These are phyloP conservation scores for Puccinia coronata DNA, from an alignment of 1,284 basidiomycete species.

Conservation along the genomic window DNA sequence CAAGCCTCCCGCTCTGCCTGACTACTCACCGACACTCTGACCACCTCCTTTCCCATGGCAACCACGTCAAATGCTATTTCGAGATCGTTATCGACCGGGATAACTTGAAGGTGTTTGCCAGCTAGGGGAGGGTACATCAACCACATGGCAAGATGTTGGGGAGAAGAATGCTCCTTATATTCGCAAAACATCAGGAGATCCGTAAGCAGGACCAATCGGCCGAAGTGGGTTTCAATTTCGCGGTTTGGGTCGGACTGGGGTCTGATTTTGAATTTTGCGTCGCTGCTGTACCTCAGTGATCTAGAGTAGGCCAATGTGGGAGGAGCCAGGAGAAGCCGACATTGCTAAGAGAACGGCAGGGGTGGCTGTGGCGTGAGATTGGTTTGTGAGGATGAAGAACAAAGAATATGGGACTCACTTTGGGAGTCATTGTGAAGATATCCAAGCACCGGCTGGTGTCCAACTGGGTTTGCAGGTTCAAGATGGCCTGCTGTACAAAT, in stretches of 20 bases:
- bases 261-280: slow-evolving; percentile 16
- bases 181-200: slow-evolving; percentile 61
- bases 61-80: slow-evolving; percentile 70
- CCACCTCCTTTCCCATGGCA: slow-evolving; percentile 84
- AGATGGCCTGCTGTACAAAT: slow-evolving; percentile 37
- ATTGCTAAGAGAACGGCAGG: not conserved
- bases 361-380: no score
- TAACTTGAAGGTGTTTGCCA: slow-evolving; percentile 74
- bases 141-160: slow-evolving; percentile 73
- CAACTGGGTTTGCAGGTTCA: slow-evolving; percentile 77
- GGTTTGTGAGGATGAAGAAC: not conserved
- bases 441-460: slow-evolving; percentile 79
- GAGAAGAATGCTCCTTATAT: slow-evolving; percentile 12
- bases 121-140: slow-evolving; percentile 92
- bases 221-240: slow-evolving; percentile 55
- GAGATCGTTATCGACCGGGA: slow-evolving; percentile 50
- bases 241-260: slow-evolving; percentile 26
- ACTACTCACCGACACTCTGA: slow-evolving; percentile 66
- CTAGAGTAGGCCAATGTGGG: slow-evolving; percentile 27
- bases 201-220: slow-evolving; percentile 61
- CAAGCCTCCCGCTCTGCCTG: slow-evolving; percentile 32
- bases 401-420: slow-evolving; percentile 64
- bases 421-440: slow-evolving; percentile 92
- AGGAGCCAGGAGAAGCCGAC: slow-evolving; percentile 43
- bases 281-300: not conserved